Evolutionary conservation across 306 rosid genomes (phyloP).

Genomic region (Lupinus albus): DNA sequence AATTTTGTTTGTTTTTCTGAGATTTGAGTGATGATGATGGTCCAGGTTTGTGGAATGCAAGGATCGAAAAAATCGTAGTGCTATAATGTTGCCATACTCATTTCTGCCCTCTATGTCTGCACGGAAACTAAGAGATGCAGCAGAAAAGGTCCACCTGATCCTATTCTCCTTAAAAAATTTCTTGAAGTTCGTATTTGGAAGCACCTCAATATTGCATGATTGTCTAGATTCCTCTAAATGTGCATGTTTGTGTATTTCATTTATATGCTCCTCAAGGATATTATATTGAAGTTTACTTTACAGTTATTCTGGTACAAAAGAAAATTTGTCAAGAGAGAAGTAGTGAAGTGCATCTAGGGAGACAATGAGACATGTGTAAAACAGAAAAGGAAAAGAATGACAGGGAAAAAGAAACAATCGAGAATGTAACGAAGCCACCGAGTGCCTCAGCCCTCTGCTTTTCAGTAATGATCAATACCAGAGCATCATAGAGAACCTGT

Average conservation of each 20-base stretch:
- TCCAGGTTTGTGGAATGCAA: slow-evolving; percentile 98
- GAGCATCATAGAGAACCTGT: background rate
- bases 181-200: slow-evolving; percentile 6
- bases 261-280: slow-evolving; percentile 1
- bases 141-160: slow-evolving; percentile 66
- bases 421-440: background rate
- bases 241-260: background rate
- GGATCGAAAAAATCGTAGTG: slow-evolving; percentile 83
- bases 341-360: background rate
- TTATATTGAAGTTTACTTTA: background rate
- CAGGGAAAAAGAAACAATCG: background rate
- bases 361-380: background rate
- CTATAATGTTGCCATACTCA: slow-evolving; percentile 70
- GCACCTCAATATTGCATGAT: background rate
- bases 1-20: slow-evolving; percentile 10
- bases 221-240: slow-evolving; percentile 15
- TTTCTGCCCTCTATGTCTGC: slow-evolving; percentile 86
- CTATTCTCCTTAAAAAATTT: slow-evolving; percentile 26
- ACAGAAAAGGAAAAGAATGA: background rate
- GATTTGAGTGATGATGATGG: slow-evolving; percentile 34
- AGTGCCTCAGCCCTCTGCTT: background rate
- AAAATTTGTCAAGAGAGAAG: background rate
- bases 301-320: background rate
- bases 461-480: background rate
- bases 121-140: slow-evolving; percentile 66